Evolutionary conservation across 1,284 basidiomycete species (phyloP).

Genomic region (Apiotrichum brassicae): DNA sequence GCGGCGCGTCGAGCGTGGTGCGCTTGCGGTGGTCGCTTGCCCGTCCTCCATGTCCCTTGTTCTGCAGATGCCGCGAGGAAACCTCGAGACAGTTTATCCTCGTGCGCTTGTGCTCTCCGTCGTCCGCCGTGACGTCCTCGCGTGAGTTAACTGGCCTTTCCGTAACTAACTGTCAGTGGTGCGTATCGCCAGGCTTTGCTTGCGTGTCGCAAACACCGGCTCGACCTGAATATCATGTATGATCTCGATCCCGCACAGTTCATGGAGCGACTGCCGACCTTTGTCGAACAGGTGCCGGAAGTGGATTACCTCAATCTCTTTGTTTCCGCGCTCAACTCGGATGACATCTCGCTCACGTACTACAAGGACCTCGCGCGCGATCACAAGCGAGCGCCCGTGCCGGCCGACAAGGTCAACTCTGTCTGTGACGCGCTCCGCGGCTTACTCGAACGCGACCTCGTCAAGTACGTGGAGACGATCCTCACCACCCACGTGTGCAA

Average conservation of each 20-base stretch:
- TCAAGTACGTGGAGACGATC: slow-evolving; percentile 81
- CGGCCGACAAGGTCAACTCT: slow-evolving; percentile 53
- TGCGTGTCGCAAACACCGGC: slow-evolving; percentile 84
- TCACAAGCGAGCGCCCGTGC: slow-evolving; percentile 14
- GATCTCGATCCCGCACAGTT: slow-evolving; percentile 71
- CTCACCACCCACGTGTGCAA: slow-evolving; percentile 91
- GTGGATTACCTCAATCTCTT: slow-evolving; percentile 93
- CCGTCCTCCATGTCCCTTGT: slow-evolving; percentile 83
- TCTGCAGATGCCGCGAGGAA: slow-evolving; percentile 96
- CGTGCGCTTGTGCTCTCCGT: slow-evolving; percentile 82
- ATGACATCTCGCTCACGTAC: slow-evolving; percentile 23
- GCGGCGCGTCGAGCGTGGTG: slow-evolving; percentile 76
- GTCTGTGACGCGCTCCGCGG: slow-evolving; percentile 73
- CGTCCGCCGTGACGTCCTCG: slow-evolving; percentile 64
- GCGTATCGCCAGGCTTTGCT: slow-evolving; percentile 79
- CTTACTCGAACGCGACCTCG: slow-evolving; percentile 67
- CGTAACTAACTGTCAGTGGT: slow-evolving; percentile 21
- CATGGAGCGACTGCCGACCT: slow-evolving; percentile 56
- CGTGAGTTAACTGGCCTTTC: slow-evolving; percentile 50
- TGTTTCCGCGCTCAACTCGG: slow-evolving; percentile 64
- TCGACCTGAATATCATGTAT: slow-evolving; percentile 83
- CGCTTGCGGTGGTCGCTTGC: slow-evolving; percentile 74
- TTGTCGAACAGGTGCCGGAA: slow-evolving; percentile 79
- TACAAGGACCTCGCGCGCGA: slow-evolving; percentile 28
- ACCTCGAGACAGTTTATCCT: slow-evolving; percentile 91